Percentiles rank a stretch among this genome's conserved stretches.
phyloP scores from a whole-genome alignment of 2,329 filamentous ascomycete species.

The Trichoderma cornu-damae region DNA sequence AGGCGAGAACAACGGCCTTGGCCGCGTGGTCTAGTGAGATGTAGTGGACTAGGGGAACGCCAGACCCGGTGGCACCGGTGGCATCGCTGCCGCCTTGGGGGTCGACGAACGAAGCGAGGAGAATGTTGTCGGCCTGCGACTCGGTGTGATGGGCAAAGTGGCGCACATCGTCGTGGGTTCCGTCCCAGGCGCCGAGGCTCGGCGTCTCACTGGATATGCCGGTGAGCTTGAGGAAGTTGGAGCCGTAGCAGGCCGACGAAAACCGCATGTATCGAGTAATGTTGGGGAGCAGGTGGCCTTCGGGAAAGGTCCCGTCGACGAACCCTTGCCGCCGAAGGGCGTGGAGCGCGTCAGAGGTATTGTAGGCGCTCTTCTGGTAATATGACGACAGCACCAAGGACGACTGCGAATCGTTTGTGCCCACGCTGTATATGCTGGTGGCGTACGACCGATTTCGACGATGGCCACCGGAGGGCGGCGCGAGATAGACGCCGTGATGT shows the following conservation, averaged over 20 bases:
- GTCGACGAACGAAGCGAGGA: slow-evolving; percentile 67
- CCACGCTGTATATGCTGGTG: slow-evolving; percentile 57
- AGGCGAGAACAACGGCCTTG: slow-evolving; percentile 66
- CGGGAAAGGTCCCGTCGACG: slow-evolving; percentile 55
- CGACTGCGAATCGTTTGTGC: slow-evolving; percentile 50
- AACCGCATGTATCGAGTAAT: slow-evolving; percentile 62
- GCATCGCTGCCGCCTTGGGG: slow-evolving; percentile 62
- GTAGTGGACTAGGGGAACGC: slow-evolving; percentile 67
- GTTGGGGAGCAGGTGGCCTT: slow-evolving; percentile 55
- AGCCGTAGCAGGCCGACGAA: slow-evolving; percentile 62
- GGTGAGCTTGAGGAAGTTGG: slow-evolving; percentile 57
- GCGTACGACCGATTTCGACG: slow-evolving; percentile 32
- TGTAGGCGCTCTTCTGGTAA: slow-evolving; percentile 45
- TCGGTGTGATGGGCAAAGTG: slow-evolving; percentile 61
- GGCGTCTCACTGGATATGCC: slow-evolving; percentile 53
- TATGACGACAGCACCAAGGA: slow-evolving; percentile 49
- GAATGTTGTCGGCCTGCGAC: slow-evolving; percentile 51
- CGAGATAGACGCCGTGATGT: slow-evolving; percentile 25
- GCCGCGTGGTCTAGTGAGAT: slow-evolving; percentile 67
- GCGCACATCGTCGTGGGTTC: slow-evolving; percentile 55
- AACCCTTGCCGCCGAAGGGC: slow-evolving; percentile 48
- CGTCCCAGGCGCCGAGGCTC: slow-evolving; percentile 38
- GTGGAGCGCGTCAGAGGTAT: slow-evolving; percentile 44
- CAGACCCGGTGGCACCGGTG: slow-evolving; percentile 58
- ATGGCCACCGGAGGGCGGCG: slow-evolving; percentile 24